Evolutionary conservation across 2,329 filamentous ascomycete genomes (phyloP), one percentile per base, ranked within the genome.

Genomic region (Lecanoromycetidae sp.): DNA sequence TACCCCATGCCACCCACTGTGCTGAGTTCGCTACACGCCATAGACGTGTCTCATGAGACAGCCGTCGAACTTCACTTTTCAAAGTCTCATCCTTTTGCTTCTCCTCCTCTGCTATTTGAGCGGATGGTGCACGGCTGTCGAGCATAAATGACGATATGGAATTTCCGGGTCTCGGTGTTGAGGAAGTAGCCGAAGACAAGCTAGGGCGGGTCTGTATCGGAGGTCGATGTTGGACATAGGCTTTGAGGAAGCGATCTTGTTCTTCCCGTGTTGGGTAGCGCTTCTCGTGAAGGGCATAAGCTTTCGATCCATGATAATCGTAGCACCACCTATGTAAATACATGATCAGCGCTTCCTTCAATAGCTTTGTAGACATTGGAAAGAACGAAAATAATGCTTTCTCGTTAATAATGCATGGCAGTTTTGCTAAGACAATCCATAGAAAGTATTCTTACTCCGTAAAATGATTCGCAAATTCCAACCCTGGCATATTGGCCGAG

Each of bases 381-480:
- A n/a, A n/a, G n/a, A n/a, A n/a, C n/a, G n/a, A n/a, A n/a, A n/a
- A n/a, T n/a, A n/a, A n/a, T n/a, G n/a, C n/a, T n/a, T n/a, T n/a
- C n/a, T n/a, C n/a, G n/a, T n/a, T n/a, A n/a, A n/a, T n/a, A n/a
- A n/a, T n/a, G n/a, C n/a, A n/a, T n/a, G n/a, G n/a, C n/a, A n/a
- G n/a, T n/a, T n/a, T n/a, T n/a, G n/a, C n/a, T n/a, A n/a, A n/a
- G n/a, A n/a, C n/a, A n/a, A n/a, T n/a, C n/a, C n/a, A n/a, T n/a
- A n/a, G n/a, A n/a, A n/a, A n/a, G n/a, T n/a, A n/a, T n/a, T n/a
- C n/a, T n/a, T n/a, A n/a, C n/a, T n/a, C 29, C n/a, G n/a, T n/a
- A 65, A 98, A 98, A 65, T 98, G 91, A 63, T 98, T 98, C 49
- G 87, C 91, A 61, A 98, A 96, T 64, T 98, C 91, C 13, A 87